Base-by-base conservation (phyloP, 306 rosid genomes). In the Cucurbita ficifolia region DNA sequence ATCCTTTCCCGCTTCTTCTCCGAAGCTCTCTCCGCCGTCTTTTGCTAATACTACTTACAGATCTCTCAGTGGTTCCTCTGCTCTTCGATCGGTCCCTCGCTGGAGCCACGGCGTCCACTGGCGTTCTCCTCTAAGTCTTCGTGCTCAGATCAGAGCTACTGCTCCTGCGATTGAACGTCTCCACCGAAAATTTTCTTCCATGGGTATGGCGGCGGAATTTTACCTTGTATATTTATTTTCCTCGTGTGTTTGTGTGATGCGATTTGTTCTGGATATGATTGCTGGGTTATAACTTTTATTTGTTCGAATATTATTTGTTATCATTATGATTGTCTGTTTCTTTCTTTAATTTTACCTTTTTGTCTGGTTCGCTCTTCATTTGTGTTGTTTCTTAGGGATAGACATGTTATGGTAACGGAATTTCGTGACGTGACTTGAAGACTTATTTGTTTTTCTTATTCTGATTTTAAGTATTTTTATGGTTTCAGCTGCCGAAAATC, bases 41-140 rank as follows among this genome's bases (percentile, higher is more conserved):
- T 7, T 61, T 10, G 22, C 72, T 10, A 29, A 29, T 29, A 6
- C 72, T 38, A 58, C 74, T 14, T 74, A 35, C 48, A 84, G 90
- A 72, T 79, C 89, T 24, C 84, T 79, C 10, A 56, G 76, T 46
- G 79, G 70, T 48, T 73, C 69, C 13, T 61, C 69, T 9, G 69
- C 48, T 40, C 36, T 61, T 17, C 69, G 69, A 38, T 61, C 69
- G 8, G 7, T 75, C 14, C 56, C 88, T 6, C 87, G 90, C 7
- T 92, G 92, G 95, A 89, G 96, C 74, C 96, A 88, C 82, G 84
- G 89, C 63, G 80, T 86, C 61, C 83, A 54, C n/a, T 89, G 96
- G 96, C 79, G 88, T 64, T 83, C 92, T 42, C 86, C 92, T 0
- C 56, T 74, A 80, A 76, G 85, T 63, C 86, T 88, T 43, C 92